A percentile compares a stretch with the other conserved stretches of the same genome.
These are phyloP conservation scores for Poa annua DNA, from an alignment of 176 grass and related monocot species.

Conservation along the genomic window DNA sequence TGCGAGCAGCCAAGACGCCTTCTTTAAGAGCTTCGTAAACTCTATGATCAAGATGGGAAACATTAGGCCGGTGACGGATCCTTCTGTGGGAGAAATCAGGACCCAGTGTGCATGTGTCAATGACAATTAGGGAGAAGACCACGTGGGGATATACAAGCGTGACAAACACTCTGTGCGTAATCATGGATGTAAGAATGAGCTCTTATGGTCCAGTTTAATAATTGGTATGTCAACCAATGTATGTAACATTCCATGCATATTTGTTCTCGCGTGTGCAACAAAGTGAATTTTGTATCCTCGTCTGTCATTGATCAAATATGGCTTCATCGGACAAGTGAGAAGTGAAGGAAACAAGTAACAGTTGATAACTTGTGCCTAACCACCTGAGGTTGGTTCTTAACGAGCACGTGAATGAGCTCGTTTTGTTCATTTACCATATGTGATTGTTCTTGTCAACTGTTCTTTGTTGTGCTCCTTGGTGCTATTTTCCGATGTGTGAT, in stretches of 20 bases:
- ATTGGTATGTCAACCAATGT: constrained; percentile 11
- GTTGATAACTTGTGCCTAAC: no score
- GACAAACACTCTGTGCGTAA: not conserved
- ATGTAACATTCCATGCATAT: not conserved
- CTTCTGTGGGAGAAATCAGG: constrained; percentile 37
- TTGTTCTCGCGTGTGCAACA: not conserved
- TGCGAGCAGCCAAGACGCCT: constrained; percentile 51
- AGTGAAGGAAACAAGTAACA: no score
- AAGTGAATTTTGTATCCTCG: no score
- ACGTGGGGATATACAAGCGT: not conserved
- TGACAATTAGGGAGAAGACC: not conserved
- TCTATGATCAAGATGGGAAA: constrained; percentile 83
- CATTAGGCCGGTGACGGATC: constrained; percentile 45
- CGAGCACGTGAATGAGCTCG: no score
- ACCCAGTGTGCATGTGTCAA: constrained; percentile 44
- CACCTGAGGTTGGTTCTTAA: no score
- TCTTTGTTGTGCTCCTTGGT: no score
- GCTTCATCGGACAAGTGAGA: no score
- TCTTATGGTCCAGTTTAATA: not conserved
- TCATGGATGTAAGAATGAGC: not conserved
- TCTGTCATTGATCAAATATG: no score
- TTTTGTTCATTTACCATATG: no score
- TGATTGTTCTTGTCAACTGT: no score
- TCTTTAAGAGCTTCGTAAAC: constrained; percentile 49
- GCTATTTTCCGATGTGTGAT: no score